phyloP scores from a whole-genome alignment of 345 rosid species.

The Populus davidiana region DNA sequence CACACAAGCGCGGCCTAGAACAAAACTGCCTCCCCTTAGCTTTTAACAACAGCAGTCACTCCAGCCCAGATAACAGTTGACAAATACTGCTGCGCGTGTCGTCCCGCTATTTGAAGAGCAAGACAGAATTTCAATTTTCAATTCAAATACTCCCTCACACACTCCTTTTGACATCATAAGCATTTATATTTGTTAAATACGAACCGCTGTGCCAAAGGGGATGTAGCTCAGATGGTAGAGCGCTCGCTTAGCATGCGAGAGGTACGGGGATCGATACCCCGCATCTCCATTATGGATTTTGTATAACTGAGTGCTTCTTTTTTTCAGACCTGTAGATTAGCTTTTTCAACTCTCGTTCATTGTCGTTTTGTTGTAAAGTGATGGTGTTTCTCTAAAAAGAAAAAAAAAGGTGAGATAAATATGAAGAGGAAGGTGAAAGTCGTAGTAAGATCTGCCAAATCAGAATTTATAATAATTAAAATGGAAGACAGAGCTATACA shows the following conservation, averaged over 20 bases:
- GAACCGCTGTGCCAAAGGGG: constrained; percentile 31
- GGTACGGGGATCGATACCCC: constrained; percentile 85
- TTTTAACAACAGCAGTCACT: constrained; percentile 63
- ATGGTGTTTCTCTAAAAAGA: too few species aligned
- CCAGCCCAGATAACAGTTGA: constrained; percentile 82
- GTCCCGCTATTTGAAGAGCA: constrained; percentile 45
- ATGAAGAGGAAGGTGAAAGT: too few species aligned
- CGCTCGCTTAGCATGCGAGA: constrained; percentile 93
- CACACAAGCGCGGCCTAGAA: constrained; percentile 64
- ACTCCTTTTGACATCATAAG: accelerated
- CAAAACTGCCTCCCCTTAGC: constrained; percentile 85
- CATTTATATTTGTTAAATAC: too few species aligned
- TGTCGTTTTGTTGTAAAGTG: too few species aligned
- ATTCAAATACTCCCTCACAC: too few species aligned
- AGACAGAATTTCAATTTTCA: background rate
- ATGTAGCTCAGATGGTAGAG: constrained; percentile 91
- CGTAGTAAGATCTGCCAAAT: too few species aligned
- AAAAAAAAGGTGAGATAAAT: too few species aligned
- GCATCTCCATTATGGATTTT: constrained; percentile 49
- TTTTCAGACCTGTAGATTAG: too few species aligned
- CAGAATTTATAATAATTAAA: too few species aligned
- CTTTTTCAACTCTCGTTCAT: too few species aligned
- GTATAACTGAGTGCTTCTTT: too few species aligned
- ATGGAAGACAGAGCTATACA: too few species aligned
- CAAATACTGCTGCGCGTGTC: constrained; percentile 64